A percentile compares a stretch with the other conserved stretches of the same genome.
Evolutionary conservation across 352 stramenopile species (phyloP).

Genomic region (Discostella stelligera): DNA sequence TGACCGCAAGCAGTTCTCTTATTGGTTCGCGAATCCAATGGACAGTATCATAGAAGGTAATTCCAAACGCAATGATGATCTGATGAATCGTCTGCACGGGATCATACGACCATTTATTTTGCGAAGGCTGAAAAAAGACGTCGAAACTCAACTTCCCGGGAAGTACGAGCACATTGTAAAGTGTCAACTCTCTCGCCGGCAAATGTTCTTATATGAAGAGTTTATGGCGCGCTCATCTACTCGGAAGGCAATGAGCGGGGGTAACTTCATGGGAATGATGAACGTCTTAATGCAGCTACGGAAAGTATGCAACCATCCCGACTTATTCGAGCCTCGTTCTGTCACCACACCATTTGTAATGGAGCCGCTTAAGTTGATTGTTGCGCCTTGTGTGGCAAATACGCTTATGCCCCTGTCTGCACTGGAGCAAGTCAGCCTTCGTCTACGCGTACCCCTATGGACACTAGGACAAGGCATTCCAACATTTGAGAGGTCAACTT

Average conservation of each 20-base stretch:
- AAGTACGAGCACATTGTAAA: slow-evolving; percentile 97
- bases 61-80: slow-evolving; percentile 84
- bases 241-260: slow-evolving; percentile 87
- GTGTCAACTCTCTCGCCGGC: slow-evolving; percentile 91
- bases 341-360: slow-evolving; percentile 93
- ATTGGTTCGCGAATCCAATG: slow-evolving; percentile 98
- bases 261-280: slow-evolving; percentile 98
- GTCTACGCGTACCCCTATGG: slow-evolving; percentile 67
- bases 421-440: slow-evolving; percentile 55
- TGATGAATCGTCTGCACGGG: slow-evolving; percentile 92
- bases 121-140: slow-evolving; percentile 95
- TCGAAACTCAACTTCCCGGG: slow-evolving; percentile 94
- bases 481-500: slow-evolving; percentile 46
- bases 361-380: slow-evolving; percentile 66
- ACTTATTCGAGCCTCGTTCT: slow-evolving; percentile 96
- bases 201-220: slow-evolving; percentile 97
- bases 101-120: slow-evolving; percentile 98
- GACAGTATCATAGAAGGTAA: slow-evolving; percentile 87
- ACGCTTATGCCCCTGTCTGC: slow-evolving; percentile 41
- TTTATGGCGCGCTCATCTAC: slow-evolving; percentile 95
- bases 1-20: slow-evolving; percentile 92
- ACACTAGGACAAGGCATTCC: slow-evolving; percentile 57
- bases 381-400: slow-evolving; percentile 59
- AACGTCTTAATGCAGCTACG: slow-evolving; percentile 98
- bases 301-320: slow-evolving; percentile 97